Base-by-base conservation (phyloP, 2,329 filamentous ascomycete genomes). In the Aspergillus sp. region DNA sequence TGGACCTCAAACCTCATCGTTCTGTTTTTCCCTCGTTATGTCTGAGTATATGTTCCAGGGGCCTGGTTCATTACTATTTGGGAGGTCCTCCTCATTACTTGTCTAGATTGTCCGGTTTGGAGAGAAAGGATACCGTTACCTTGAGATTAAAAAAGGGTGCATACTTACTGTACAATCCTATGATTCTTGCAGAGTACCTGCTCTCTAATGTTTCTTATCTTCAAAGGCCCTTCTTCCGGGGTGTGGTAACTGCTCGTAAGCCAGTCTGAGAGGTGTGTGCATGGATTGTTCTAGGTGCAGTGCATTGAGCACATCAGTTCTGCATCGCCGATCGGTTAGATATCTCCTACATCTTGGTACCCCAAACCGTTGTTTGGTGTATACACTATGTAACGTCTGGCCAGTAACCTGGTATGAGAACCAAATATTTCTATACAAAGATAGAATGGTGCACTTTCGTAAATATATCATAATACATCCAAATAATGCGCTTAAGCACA, bases 401-500 rank as follows among this genome's bases (percentile, higher is more conserved):
- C 1, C n/a, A 51, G 35, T 41, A 48, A 12, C 17, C 21, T 27
- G 25, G 27, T 15, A 52, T 48, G 27, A 35, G 11, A 45, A 39
- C 9, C 8, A 31, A 31, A 11, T 31, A 31, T 21, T 33, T 46
- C 35, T 56, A 49, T 39, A 55, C 45, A 55, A 44, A 59, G 44
- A 41, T 31, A 40, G 41, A 33, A 35, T 57, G 19, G 25, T 44
- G 17, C 19, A 52, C 23, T 19, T 33, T 41, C 46, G 33, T 58
- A 46, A 35, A 47, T 52, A 58, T 53, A 51, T 52, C 51, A 58
- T 53, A 46, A 55, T 55, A 35, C 33, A 46, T 55, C 56, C 46
- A 37, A 35, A 41, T 37, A 44, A 23, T 31, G 43, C 27, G 35
- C 27, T 25, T 21, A 44, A 45, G n/a, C 39, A 17, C 35, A 44